Base-by-base conservation (phyloP, 2,329 filamentous ascomycete genomes). In the Trichoderma citrinoviride region DNA sequence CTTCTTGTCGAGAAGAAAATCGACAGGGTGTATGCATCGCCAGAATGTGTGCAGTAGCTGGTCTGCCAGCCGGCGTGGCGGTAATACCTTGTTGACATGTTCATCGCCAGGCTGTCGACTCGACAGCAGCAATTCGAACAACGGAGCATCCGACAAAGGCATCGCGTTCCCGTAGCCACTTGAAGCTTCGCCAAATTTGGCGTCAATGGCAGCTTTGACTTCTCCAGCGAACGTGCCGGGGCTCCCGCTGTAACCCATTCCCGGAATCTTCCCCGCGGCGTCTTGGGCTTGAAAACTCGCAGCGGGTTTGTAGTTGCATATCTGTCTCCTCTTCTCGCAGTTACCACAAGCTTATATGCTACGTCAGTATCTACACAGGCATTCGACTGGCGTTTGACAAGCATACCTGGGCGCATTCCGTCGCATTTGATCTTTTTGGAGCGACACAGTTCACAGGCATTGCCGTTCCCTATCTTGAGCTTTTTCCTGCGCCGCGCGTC, bases 321-420 rank as follows among this genome's bases (percentile, higher is more conserved):
- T 41, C 7, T 14, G 41, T 33, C 43, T n/a, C 10, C 33, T 57
- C 21, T 57, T 57, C 12, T 29, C 27, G 7, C 55, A 57, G n/a
- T 57, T 57, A 27, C 55, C 14, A 33, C 55, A 58, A 14, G 55
- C 41, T 58, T 12, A 17, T 10, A 8, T 14, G n/a, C 19, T 14
- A 37, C 3, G 19, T 58, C n/a, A 19, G 43, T 8, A 23, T 21
- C 12, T 15, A n/a, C 12, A 43, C 12, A 17, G 2, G 15, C 27
- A 14, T 15, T 2, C 27, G 23, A 17, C 25, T 21, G 17, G 12
- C 14, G 14, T 17, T n/a, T 17, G 12, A 6, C 10, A 37, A 23
- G 21, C 43, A 23, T 47, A 58, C 55, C 55, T 58, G 55, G 55
- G 25, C 43, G 55, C 41, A 37, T 44, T n/a, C 54, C 54, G 40